Evolutionary conservation across 2,329 filamentous ascomycete genomes (phyloP).

Genomic region (Fusarium temperatum): DNA sequence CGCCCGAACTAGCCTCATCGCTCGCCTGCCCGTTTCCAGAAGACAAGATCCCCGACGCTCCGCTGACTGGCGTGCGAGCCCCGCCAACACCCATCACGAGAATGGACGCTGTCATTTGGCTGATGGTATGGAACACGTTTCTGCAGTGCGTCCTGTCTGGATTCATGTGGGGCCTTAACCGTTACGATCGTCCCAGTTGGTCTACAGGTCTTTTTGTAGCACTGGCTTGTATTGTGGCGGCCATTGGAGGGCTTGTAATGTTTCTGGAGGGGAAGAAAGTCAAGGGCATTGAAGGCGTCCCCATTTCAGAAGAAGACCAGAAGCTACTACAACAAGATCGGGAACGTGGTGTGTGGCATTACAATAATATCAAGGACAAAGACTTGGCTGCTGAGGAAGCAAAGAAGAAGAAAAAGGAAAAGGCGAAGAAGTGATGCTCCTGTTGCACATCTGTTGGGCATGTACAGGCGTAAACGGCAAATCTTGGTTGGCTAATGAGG

Average conservation of each 20-base stretch:
- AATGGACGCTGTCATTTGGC: slow-evolving; percentile 81
- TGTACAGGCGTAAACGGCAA: background rate
- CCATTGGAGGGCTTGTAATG: slow-evolving; percentile 73
- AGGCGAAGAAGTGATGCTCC: slow-evolving; percentile 25
- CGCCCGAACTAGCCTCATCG: slow-evolving; percentile 46
- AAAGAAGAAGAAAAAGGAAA: slow-evolving; percentile 40
- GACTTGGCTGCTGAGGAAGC: slow-evolving; percentile 28
- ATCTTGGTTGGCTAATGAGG: background rate
- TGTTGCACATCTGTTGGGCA: background rate
- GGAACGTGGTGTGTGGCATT: slow-evolving; percentile 66
- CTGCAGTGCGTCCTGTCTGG: slow-evolving; percentile 77
- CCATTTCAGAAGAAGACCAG: slow-evolving; percentile 65
- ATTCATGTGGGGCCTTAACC: slow-evolving; percentile 85
- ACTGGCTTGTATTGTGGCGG: slow-evolving; percentile 75
- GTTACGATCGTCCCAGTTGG: slow-evolving; percentile 80
- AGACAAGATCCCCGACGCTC: slow-evolving; percentile 69
- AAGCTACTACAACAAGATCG: slow-evolving; percentile 61
- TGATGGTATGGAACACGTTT: slow-evolving; percentile 81
- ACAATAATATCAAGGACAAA: slow-evolving; percentile 54
- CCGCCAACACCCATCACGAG: slow-evolving; percentile 76
- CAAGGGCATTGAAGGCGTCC: slow-evolving; percentile 76
- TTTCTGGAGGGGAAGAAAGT: slow-evolving; percentile 77
- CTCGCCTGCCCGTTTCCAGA: slow-evolving; percentile 68
- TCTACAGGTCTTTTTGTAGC: slow-evolving; percentile 82
- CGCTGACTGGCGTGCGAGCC: slow-evolving; percentile 76